Percentiles rank a stretch among this genome's conserved stretches.
phyloP scores from a whole-genome alignment of 2,329 filamentous ascomycete genomes.

The Aschersonia sp. region DNA sequence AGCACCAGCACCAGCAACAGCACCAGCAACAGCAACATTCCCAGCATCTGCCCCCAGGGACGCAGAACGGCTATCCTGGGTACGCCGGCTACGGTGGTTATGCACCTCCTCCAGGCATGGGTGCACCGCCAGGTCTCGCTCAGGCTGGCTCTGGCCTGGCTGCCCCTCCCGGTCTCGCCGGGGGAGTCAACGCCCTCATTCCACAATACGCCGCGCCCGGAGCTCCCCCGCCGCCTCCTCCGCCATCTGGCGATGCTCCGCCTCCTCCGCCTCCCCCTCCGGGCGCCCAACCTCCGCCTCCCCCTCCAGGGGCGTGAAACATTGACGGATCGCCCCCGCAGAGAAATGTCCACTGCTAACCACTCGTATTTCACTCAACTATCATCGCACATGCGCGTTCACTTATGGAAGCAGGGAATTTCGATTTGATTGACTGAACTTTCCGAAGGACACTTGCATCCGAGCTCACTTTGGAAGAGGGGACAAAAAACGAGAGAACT shows the following conservation, averaged over 20 bases:
- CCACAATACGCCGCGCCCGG: constrained; percentile 47
- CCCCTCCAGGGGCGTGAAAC: constrained; percentile 34
- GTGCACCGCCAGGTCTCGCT: constrained; percentile 24
- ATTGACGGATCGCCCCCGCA: not conserved
- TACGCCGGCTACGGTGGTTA: constrained; percentile 34
- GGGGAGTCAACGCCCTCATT: constrained; percentile 43
- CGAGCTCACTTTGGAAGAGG: too few species aligned
- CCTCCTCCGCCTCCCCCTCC: constrained; percentile 49
- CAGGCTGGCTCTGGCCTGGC: constrained; percentile 31
- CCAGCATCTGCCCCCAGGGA: constrained; percentile 35
- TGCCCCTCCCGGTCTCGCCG: constrained; percentile 37
- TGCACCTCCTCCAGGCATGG: constrained; percentile 26
- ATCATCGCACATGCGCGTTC: too few species aligned
- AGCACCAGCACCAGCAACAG: not conserved
- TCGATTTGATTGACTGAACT: too few species aligned
- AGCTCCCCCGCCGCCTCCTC: constrained; percentile 46
- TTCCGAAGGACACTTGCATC: too few species aligned
- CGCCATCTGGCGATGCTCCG: constrained; percentile 33
- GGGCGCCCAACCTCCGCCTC: constrained; percentile 47
- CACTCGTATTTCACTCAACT: not conserved
- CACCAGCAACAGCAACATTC: not conserved
- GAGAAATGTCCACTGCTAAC: not conserved
- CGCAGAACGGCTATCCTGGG: constrained; percentile 41
- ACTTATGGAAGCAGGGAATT: too few species aligned
- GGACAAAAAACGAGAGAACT: too few species aligned